A percentile compares a stretch with the other conserved stretches of the same genome.
These are phyloP conservation scores for Populus simonii DNA, from an alignment of 345 rosid species.

Conservation along the genomic window DNA sequence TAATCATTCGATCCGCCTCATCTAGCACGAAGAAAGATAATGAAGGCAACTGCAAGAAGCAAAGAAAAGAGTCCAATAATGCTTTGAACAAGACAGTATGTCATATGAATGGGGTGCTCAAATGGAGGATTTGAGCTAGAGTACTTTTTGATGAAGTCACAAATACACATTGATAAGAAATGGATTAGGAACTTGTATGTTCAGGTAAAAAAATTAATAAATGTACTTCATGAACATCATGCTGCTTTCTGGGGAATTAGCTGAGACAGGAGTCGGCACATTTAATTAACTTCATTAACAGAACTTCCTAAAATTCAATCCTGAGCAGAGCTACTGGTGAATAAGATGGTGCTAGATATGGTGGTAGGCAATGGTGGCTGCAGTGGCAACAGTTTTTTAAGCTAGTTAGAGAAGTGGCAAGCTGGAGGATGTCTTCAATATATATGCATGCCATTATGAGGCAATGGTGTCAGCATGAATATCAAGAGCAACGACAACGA, in stretches of 20 bases:
- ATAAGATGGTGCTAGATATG: background rate
- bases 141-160: background rate
- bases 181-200: background rate
- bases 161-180: background rate
- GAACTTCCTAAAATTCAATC: background rate
- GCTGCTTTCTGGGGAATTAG: background rate
- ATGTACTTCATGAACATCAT: background rate
- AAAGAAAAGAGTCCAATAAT: background rate
- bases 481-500: background rate
- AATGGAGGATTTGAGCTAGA: background rate
- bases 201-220: no score
- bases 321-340: background rate
- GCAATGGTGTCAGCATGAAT: background rate
- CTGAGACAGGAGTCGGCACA: background rate
- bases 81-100: no score
- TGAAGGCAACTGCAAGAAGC: conserved; percentile 67
- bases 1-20: conserved; percentile 97
- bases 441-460: background rate
- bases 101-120: background rate
- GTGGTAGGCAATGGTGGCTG: background rate
- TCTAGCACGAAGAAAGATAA: conserved; percentile 95
- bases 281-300: background rate
- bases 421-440: background rate
- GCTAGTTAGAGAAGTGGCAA: background rate
- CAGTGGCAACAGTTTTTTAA: background rate